Conservation (phyloP, 2,329 filamentous ascomycete genomes). For the Verticillium zaregamsianum region DNA sequence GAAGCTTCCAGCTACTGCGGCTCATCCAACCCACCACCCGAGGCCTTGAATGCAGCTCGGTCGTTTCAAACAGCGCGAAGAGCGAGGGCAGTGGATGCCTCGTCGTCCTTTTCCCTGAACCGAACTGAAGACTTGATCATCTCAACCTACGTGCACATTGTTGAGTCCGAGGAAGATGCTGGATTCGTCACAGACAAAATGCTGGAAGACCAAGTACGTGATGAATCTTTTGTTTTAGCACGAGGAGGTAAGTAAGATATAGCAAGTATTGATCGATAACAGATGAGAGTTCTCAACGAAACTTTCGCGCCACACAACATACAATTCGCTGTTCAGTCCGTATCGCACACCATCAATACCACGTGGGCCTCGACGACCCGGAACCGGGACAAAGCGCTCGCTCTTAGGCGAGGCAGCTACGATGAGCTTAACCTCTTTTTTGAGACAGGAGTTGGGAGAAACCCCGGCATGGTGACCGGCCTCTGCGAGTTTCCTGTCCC, state of each 20-base stretch:
- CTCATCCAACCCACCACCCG: no score
- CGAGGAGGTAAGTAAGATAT: no score
- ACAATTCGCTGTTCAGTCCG: conserved; percentile 6
- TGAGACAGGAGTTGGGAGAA: conserved; percentile 17
- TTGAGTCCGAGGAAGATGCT: not conserved
- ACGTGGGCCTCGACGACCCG: conserved; percentile 6
- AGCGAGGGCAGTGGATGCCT: no score
- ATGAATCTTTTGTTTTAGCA: no score
- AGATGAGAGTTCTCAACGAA: conserved; percentile 9
- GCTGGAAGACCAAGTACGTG: conserved; percentile 4
- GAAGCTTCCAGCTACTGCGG: no score
- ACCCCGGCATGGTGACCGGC: conserved; percentile 20
- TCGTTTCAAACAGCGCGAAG: no score
- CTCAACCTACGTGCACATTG: conserved; percentile 7
- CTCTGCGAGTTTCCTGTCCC: conserved; percentile 35
- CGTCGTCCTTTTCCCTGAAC: no score
- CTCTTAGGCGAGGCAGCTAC: conserved; percentile 36
- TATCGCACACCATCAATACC: conserved; percentile 6
- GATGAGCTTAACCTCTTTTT: conserved; percentile 43
- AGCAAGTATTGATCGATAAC: not conserved
- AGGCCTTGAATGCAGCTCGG: no score
- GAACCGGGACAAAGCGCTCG: conserved; percentile 7
- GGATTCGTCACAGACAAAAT: conserved; percentile 6
- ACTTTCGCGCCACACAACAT: conserved; percentile 8
- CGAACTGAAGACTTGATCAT: not conserved